Evolutionary conservation across 2,329 filamentous ascomycete genomes (phyloP), one percentile per base, ranked within the genome.

Genomic region (Leptoxyphium fumago): DNA sequence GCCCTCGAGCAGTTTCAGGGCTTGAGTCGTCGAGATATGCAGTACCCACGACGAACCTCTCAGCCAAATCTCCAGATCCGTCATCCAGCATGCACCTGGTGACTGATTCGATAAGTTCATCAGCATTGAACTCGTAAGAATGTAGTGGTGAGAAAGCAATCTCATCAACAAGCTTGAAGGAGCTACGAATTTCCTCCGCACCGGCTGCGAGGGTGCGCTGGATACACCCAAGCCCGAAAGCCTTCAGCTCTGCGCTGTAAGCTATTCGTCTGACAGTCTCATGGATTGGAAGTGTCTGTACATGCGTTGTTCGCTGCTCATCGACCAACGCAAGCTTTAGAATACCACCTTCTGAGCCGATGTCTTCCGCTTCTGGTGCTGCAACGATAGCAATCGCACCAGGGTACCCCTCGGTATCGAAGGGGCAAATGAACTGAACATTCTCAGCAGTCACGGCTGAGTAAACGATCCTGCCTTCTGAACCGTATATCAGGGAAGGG

Each of bases 391-490:
- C 78, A 39, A 96, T 81, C 0, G 84, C 82, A 26, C 75, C 74
- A 0, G 87, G 86, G 56, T 84, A 98, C 2, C 82, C 83, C 52
- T 81, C 77, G 0, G 82, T 73, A 59, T 95, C 76, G 57, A 98
- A 93, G 0, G 82, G 74, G 48, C 84, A 91, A 5, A 96, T 80
- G 40, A 77, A 81, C 1, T 80, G 80, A 1, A 86, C 84, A 49
- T 87, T 81, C 48, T 94, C 84, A 2, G 88, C 86, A 10, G 89
- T 94, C 1, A 95, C 85, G 1, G 91, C 88, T 4, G 88, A 94
- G 64, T 93, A 98, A 1, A 94, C 78, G 36, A 95, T 82, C 17
- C 88, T 76, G 1, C 84, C 85, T 58, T 95, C 87, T 0, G 80
- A 79, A 8, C 83, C 84, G 58, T 98, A 95, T 41, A 98, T 94